Percentiles rank a stretch among this genome's conserved stretches.
Evolutionary conservation across 371 early-diverging fungal species (phyloP).

Genomic region (Rhizopus sp.): DNA sequence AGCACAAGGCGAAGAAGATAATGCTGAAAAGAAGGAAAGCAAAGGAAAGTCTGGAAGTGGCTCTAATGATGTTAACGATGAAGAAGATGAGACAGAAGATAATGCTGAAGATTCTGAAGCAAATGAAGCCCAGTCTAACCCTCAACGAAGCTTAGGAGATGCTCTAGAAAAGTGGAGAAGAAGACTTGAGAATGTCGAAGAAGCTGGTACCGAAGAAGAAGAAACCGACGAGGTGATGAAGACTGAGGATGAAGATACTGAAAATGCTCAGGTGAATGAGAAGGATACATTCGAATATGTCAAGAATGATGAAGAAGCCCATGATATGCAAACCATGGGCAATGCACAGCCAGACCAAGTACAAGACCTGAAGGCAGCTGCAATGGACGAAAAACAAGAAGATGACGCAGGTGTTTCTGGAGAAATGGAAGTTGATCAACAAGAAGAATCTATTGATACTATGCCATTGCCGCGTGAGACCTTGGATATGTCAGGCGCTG

Average conservation of each 20-base stretch:
- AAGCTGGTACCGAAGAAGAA: slow-evolving; percentile 53
- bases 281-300: slow-evolving; percentile 75
- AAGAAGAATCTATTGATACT: slow-evolving; percentile 39
- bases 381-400: slow-evolving; percentile 58
- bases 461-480: slow-evolving; percentile 46
- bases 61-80: slow-evolving; percentile 44
- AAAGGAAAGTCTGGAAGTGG: slow-evolving; percentile 44
- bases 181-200: slow-evolving; percentile 64
- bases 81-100: slow-evolving; percentile 32
- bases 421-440: slow-evolving; percentile 60
- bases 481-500: slow-evolving; percentile 29
- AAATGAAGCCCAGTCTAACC: slow-evolving; percentile 53
- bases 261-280: slow-evolving; percentile 57
- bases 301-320: slow-evolving; percentile 73
- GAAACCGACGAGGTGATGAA: slow-evolving; percentile 48
- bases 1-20: slow-evolving; percentile 34
- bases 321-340: slow-evolving; percentile 79
- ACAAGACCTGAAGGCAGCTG: slow-evolving; percentile 59
- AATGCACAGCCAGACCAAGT: slow-evolving; percentile 76
- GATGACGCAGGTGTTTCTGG: slow-evolving; percentile 54
- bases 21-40: slow-evolving; percentile 36
- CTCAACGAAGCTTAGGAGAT: slow-evolving; percentile 86
- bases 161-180: slow-evolving; percentile 90
- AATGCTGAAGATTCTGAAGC: slow-evolving; percentile 25
- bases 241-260: slow-evolving; percentile 46